These are phyloP conservation scores for Sungouiozyma intestinalis DNA, from an alignment of 805 yeast genomes.

Conservation along the genomic window DNA sequence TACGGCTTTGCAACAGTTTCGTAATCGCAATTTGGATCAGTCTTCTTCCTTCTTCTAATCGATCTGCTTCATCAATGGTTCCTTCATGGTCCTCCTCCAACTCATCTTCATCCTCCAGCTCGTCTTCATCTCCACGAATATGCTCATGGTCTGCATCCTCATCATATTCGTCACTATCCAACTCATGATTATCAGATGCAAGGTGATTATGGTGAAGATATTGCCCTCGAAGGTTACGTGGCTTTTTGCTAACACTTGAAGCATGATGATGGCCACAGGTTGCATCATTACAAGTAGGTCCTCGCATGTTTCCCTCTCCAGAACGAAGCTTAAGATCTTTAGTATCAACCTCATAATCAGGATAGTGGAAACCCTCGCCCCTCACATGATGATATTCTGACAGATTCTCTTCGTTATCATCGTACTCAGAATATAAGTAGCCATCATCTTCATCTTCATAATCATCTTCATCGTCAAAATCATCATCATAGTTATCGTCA, in stretches of 20 bases:
- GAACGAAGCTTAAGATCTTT: conserved; percentile 14
- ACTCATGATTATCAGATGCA: conserved; percentile 4
- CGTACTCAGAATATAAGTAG: conserved; percentile 24
- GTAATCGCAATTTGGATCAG: conserved; percentile 74
- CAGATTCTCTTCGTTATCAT: conserved; percentile 12
- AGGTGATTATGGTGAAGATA: conserved; percentile 6
- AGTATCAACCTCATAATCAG: conserved; percentile 20
- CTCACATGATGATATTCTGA: conserved; percentile 5
- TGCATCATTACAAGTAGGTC: conserved; percentile 9
- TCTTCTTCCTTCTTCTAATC: conserved; percentile 69
- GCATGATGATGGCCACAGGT: conserved; percentile 7
- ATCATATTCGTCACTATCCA: conserved; percentile 12
- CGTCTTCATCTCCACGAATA: conserved; percentile 9
- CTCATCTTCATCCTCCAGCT: conserved; percentile 11
- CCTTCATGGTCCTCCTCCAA: conserved; percentile 27
- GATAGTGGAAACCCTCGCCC: conserved; percentile 12
- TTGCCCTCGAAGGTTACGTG: not conserved
- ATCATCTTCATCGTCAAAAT: conserved; percentile 7
- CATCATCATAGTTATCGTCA: conserved; percentile 15
- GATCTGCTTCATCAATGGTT: conserved; percentile 46
- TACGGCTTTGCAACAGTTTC: conserved; percentile 60
- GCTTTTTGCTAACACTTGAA: conserved; percentile 6
- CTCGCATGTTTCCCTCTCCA: conserved; percentile 19
- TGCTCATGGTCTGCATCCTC: conserved; percentile 7
- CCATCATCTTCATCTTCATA: conserved; percentile 16